Conservation (phyloP, 2,329 filamentous ascomycete species). For the Scytalidium sp. region DNA sequence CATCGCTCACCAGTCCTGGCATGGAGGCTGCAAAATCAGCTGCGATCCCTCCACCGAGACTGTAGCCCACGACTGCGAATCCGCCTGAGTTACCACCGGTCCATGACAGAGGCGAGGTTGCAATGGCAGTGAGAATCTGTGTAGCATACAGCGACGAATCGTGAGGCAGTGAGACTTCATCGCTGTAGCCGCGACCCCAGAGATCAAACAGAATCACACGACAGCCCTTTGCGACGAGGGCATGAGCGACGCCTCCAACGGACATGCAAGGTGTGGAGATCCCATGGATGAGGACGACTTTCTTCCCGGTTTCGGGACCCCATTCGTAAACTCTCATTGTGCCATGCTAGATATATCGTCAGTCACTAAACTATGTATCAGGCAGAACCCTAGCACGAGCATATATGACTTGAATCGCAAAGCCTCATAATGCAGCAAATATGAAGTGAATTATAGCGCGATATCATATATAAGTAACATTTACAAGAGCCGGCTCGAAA, state of each 20-base stretch:
- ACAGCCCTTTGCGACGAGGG: slow-evolving; percentile 62
- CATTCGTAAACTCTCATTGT: slow-evolving; percentile 75
- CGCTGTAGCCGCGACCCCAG: slow-evolving; percentile 75
- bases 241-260: slow-evolving; percentile 62
- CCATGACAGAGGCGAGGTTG: slow-evolving; percentile 60
- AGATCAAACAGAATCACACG: slow-evolving; percentile 80
- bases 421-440: no score
- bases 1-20: slow-evolving; percentile 61
- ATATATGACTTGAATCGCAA: not conserved
- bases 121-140: slow-evolving; percentile 63
- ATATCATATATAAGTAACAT: no score
- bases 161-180: slow-evolving; percentile 60
- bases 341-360: slow-evolving; percentile 49
- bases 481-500: no score
- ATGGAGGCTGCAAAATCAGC: slow-evolving; percentile 69
- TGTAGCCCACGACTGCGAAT: slow-evolving; percentile 77
- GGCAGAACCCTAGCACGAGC: no score
- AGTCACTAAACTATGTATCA: not conserved
- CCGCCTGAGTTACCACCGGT: slow-evolving; percentile 35
- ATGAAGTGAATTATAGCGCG: no score
- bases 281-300: slow-evolving; percentile 74
- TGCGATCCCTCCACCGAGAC: slow-evolving; percentile 72
- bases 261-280: slow-evolving; percentile 76
- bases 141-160: slow-evolving; percentile 62
- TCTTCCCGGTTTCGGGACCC: slow-evolving; percentile 68